Base-by-base conservation (phyloP, 164 flowering plant species). In the Kalanchoe fedtschenkoi region DNA sequence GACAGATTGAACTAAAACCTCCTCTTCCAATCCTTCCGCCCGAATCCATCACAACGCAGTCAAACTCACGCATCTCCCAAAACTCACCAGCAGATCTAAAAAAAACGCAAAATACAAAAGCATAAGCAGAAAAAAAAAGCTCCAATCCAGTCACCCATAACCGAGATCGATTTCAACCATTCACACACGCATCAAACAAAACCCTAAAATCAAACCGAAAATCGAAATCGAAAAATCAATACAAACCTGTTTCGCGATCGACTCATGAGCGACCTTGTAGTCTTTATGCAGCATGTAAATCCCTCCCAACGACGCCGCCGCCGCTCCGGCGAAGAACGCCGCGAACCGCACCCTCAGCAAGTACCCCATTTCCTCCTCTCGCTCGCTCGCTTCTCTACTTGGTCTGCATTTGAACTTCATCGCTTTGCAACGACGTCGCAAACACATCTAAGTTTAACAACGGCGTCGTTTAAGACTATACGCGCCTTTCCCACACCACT, bases 311-410 rank as follows among this genome's bases (percentile, higher is more conserved):
- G 95, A 85, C 34, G 96, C 84, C 39, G 77, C 69, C 14, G 95
- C 91, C 10, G 85, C 91, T 15, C 97, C 96, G 5, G 81, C 78
- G 70, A 88, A 91, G 78, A 91, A 88, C 32, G 97, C 83, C 11
- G 91, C 82, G 60, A 88, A 44, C 64, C 91, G 73, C 61, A 88
- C 96, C 67, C 93, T 74, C 70, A 85, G 54, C 16, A 88, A 81
- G 76, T 81, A 88, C 10, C 96, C 93, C 96, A 90, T 80, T 64
- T 43, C 61, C 60, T 58, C 32, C 51, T 55, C 63, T 58, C 55
- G 66, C 53, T 55, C 34, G 44, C 63, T 58, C 55, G 66, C 53
- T 55, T 28, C 30, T 26, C 60, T 64, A 13, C 47, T n/a, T 43
- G 54, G 29, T 28, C 34, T 37, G 33, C 28, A 33, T 6, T 33